Conservation (phyloP, 2,329 filamentous ascomycete species). For the Westerdykella ornata region DNA sequence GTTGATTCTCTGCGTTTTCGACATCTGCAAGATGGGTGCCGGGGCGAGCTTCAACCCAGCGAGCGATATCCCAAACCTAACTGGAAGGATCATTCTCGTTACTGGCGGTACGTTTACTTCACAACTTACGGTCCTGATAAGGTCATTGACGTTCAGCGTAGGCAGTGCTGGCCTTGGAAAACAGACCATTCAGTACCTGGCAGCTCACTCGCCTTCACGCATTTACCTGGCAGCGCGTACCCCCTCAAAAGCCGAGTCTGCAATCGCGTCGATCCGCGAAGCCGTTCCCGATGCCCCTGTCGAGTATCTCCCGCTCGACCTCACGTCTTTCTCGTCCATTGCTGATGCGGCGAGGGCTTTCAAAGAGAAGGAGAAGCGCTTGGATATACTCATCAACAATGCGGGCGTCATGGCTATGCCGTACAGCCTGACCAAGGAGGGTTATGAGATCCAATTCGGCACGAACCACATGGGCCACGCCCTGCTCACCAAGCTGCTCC, state of each 20-base stretch:
- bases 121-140: not conserved
- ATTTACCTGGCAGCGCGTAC: conserved; percentile 46
- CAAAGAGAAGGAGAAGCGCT: conserved; percentile 35
- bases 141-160: conserved; percentile 6
- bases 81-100: conserved; percentile 31
- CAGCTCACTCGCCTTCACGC: conserved; percentile 39
- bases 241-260: conserved; percentile 36
- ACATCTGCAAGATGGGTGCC: conserved; percentile 12
- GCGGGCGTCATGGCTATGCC: conserved; percentile 40
- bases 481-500: conserved; percentile 42
- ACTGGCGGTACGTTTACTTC: conserved; percentile 27
- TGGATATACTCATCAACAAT: conserved; percentile 45
- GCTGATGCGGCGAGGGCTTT: conserved; percentile 34
- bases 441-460: conserved; percentile 47
- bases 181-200: conserved; percentile 41
- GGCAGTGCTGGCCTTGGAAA: conserved; percentile 46
- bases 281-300: conserved; percentile 32
- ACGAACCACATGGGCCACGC: conserved; percentile 50
- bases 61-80: conserved; percentile 17
- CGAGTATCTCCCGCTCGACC: conserved; percentile 38
- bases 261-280: conserved; percentile 38
- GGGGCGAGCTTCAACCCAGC: conserved; percentile 23
- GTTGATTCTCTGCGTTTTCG: no score
- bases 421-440: conserved; percentile 40
- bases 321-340: conserved; percentile 39